Evolutionary conservation across 2,329 filamentous ascomycete genomes (phyloP).

Genomic region (Colletotrichum cereale): DNA sequence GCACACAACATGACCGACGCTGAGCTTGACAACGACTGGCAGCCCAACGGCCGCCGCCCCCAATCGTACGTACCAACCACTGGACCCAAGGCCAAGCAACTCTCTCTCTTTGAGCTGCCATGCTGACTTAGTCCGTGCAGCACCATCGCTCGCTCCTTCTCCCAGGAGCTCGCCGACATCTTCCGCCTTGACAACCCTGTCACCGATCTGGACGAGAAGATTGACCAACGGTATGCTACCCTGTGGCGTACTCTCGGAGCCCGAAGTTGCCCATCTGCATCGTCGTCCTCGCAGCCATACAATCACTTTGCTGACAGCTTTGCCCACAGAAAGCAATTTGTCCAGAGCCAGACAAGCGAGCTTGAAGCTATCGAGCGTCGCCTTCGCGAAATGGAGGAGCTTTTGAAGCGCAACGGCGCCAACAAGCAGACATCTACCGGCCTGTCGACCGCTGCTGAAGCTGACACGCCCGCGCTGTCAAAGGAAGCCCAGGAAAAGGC

Average conservation of each 20-base stretch:
- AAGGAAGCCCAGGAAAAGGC: constrained; percentile 51
- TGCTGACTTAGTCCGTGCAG: constrained; percentile 58
- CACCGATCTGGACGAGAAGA: constrained; percentile 78
- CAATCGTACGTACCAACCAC: constrained; percentile 81
- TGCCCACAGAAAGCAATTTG: constrained; percentile 78
- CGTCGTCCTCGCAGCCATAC: neutral
- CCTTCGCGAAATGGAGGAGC: constrained; percentile 87
- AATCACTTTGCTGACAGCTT: constrained; percentile 8
- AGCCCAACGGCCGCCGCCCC: constrained; percentile 81
- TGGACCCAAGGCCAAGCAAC: constrained; percentile 67
- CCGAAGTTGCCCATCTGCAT: neutral
- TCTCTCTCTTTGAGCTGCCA: neutral
- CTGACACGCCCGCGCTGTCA: constrained; percentile 44
- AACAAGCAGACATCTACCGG: constrained; percentile 41
- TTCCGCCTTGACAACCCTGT: constrained; percentile 88
- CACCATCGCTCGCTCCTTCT: constrained; percentile 89
- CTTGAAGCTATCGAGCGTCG: constrained; percentile 87
- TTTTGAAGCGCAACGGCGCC: constrained; percentile 63
- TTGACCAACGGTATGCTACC: constrained; percentile 81
- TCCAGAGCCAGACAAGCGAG: constrained; percentile 80
- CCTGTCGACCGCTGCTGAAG: constrained; percentile 42
- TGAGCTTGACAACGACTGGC: constrained; percentile 82
- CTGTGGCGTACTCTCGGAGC: neutral
- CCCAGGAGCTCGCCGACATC: constrained; percentile 85
- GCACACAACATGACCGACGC: constrained; percentile 66